Evolutionary conservation across 169 alveolate genomes (phyloP), one percentile per base, ranked within the genome.

Genomic region (Eimeria maxima): DNA sequence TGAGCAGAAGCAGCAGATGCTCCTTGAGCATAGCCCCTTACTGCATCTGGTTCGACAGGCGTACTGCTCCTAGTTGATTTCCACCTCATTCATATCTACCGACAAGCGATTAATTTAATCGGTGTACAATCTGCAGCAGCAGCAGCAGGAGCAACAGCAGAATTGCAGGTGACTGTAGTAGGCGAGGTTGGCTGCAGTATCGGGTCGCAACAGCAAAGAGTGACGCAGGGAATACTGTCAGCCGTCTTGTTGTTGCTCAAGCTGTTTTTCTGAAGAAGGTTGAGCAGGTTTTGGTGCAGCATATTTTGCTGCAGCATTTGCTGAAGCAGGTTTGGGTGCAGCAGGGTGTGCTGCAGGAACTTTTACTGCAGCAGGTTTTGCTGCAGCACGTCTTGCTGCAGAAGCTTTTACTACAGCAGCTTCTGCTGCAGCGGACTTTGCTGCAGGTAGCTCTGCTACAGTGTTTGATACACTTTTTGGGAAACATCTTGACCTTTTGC

Each of bases 1-100:
- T 7, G 67, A 1, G 53, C 27, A 24, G 80, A 55, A 57, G 93
- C 80, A 33, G 57, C 78, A 53, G 80, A 78, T 38, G 4, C 74
- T 84, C 76, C n/a, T 24, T 47, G 22, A 55, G 38, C 92, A 57
- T 1, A 50, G 88, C 60, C 50, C 44, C 20, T 47, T 78, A 16
- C 60, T 78, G 60, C 88, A 47, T 0, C 14, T 78, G 38, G 88
- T 78, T 33, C 60, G 88, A 8, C 65, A 33, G 8, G 88, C 88
- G 10, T 78, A 63, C 88, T 14, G 63, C 53, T 8, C 14, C 16
- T 78, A 78, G 44, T 14, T 38, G 44, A 2, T 11, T n/a, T 27
- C 5, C 22, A 1, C 0, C 11, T 16, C 55, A 10, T 74, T 33
- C 4, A 18, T 74, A 33, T 33, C 38, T 33, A 33, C 38, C 38